Percentiles rank a stretch among this genome's conserved stretches.
Conservation (phyloP, 2,329 filamentous ascomycete species). For the Fusarium secorum region DNA sequence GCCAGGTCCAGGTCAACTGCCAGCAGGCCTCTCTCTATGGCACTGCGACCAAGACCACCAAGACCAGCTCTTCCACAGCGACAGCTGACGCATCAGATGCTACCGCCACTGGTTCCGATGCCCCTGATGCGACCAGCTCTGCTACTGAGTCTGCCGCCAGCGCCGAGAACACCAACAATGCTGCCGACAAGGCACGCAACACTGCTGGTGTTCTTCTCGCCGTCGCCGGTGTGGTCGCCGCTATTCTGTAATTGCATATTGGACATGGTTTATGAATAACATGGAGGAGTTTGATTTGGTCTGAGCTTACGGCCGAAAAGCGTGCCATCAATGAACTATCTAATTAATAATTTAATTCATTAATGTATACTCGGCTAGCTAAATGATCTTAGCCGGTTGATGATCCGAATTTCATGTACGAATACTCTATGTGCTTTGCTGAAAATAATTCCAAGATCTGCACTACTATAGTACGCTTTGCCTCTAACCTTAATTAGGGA, state of each 20-base stretch:
- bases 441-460: neutral
- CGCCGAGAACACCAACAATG: constrained; percentile 38
- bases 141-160: constrained; percentile 30
- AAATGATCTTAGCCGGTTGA: neutral
- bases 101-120: constrained; percentile 30
- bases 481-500: neutral
- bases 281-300: constrained; percentile 14
- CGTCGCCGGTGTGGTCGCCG: constrained; percentile 50
- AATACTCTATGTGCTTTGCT: neutral
- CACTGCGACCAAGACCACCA: constrained; percentile 43
- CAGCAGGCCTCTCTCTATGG: constrained; percentile 55
- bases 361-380: constrained; percentile 25
- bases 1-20: constrained; percentile 56
- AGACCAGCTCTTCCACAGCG: constrained; percentile 35
- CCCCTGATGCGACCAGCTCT: constrained; percentile 27
- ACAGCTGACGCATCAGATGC: constrained; percentile 23
- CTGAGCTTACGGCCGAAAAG: constrained; percentile 10
- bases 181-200: constrained; percentile 44
- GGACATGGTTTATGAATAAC: constrained; percentile 6
- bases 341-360: constrained; percentile 38
- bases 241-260: constrained; percentile 45
- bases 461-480: neutral
- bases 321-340: constrained; percentile 19
- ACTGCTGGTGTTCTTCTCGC: constrained; percentile 48
- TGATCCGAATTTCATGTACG: neutral